phyloP scores from a whole-genome alignment of 2,329 filamentous ascomycete genomes.

The Epichloe festucae region DNA sequence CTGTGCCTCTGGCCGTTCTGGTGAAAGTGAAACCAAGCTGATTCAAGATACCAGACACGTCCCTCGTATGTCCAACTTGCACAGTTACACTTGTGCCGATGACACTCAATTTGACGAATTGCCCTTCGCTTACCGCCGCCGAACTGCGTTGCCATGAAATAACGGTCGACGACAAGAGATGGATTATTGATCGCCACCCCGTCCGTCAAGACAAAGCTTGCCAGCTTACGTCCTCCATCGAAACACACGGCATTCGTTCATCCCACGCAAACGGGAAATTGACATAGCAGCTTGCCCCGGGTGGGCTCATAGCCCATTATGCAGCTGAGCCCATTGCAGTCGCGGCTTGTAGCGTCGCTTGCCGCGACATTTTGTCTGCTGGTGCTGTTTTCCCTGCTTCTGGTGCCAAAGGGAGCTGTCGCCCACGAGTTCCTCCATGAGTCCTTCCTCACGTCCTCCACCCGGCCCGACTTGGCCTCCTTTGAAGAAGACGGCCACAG shows the following conservation, averaged over 20 bases:
- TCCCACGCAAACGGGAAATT: neutral
- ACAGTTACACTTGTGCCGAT: neutral
- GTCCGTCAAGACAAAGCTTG: neutral
- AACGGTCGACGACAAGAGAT: neutral
- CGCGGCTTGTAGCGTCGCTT: constrained; percentile 56
- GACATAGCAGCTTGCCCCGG: neutral
- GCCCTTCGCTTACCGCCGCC: neutral
- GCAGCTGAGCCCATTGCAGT: constrained; percentile 57
- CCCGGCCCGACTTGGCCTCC: neutral
- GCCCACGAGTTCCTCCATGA: constrained; percentile 36
- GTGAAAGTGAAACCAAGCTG: neutral
- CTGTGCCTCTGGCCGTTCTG: neutral
- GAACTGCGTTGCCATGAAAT: neutral
- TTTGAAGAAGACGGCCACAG: neutral
- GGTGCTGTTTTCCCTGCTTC: constrained; percentile 47
- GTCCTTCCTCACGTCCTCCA: neutral
- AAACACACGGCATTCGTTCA: neutral
- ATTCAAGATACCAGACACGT: neutral
- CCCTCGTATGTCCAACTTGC: neutral
- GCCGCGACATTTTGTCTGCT: constrained; percentile 47
- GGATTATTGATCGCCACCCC: neutral
- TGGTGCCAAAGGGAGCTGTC: constrained; percentile 46
- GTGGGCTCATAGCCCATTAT: constrained; percentile 24
- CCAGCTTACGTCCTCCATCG: neutral
- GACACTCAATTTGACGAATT: neutral